Evolutionary conservation across 2,329 filamentous ascomycete species (phyloP), one percentile per base, ranked within the genome.

Genomic region (Gnomoniopsis smithogilvyi): DNA sequence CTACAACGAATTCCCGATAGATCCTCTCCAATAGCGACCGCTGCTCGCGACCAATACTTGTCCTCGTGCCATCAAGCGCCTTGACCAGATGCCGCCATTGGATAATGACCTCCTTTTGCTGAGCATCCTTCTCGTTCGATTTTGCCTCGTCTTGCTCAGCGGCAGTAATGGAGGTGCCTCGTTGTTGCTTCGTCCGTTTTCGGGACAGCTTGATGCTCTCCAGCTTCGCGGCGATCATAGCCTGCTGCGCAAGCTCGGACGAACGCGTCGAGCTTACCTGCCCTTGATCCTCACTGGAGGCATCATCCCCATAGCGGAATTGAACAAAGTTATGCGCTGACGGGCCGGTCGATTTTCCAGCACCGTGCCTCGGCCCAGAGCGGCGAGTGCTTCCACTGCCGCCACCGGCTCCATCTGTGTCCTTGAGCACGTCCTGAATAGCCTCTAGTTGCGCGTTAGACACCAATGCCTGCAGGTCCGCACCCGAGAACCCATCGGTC

Each of bases 391-490:
- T 71, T 24, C 38, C 52, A 36, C 41, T 69, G 54, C 73, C 71
- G 63, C 69, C 72, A n/a, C 72, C 69, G 15, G 67, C 66, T 3
- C 65, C 59, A 45, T 74, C 67, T 47, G 85, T 78, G 67, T 88
- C 85, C 56, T 86, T 88, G 0, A 99, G 83, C 2, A 96, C 87
- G 65, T 97, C 93, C 70, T 99, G 95, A 64, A 99, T 97, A 30
- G 95, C 95, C 76, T 98, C 94, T 6, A 99, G 82, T 71, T 99
- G 95, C 0, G 95, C 93, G 66, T 99, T 99, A 67, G 96, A 97
- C 47, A 98, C 87, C 7, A 99, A 83, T 0, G 94, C 95, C 72
- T 99, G 95, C 3, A 99, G 79, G 75, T 99, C 95, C 1, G 95
- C 95, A 14, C 95, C 95, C 0, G 91, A 95, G 72, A 96, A 97